A percentile compares a stretch with the other conserved stretches of the same genome.
These are phyloP conservation scores for Podospora tetraspora DNA, from an alignment of 495 filamentous ascomycete species.

Conservation along the genomic window DNA sequence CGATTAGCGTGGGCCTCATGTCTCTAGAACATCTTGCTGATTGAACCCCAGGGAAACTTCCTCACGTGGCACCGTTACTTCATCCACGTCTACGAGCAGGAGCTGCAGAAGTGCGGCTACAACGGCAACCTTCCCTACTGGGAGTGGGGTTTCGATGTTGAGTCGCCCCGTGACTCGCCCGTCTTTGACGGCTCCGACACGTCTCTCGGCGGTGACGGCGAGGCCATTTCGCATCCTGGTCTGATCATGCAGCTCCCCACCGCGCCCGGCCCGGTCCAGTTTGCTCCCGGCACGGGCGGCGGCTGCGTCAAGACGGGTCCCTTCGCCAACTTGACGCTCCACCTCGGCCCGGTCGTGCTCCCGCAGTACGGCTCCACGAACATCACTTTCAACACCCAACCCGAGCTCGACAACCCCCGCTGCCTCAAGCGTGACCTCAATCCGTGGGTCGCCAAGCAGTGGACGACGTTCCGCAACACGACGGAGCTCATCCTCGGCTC, in stretches of 20 bases:
- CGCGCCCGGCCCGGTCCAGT: conserved; percentile 8
- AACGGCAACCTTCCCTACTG: conserved; percentile 50
- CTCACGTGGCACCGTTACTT: conserved; percentile 69
- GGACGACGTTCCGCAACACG: conserved; percentile 34
- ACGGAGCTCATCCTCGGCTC: conserved; percentile 36
- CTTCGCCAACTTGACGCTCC: conserved; percentile 45
- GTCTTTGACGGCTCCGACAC: conserved; percentile 58
- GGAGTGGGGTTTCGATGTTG: conserved; percentile 56
- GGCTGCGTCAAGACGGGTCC: conserved; percentile 61
- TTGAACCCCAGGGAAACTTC: conserved; percentile 48
- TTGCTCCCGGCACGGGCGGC: conserved; percentile 54
- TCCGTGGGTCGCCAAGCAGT: conserved; percentile 34
- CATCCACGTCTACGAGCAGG: conserved; percentile 57
- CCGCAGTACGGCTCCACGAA: conserved; percentile 14
- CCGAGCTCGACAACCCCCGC: conserved; percentile 47
- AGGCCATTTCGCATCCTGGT: conserved; percentile 28
- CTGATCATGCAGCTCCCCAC: conserved; percentile 9
- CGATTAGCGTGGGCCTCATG: too few species aligned
- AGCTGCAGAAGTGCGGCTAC: conserved; percentile 67
- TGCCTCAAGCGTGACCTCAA: conserved; percentile 35
- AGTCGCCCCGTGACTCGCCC: conserved; percentile 46
- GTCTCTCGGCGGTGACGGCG: conserved; percentile 59
- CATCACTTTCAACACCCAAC: conserved; percentile 16
- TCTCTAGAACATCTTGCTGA: not conserved
- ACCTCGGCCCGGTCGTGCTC: conserved; percentile 48